Conservation (phyloP, 176 grass and related monocot species). For the sorghum (Sorghum bicolor) region Sorghum_bicolor_NCBIv3 NC_012875.2:55625501-55626000, state of each 20-base stretch:
- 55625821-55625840: background rate
- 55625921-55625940: background rate
- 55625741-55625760: no score
- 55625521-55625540: background rate
- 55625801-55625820: conserved; percentile 13
- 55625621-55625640: background rate
- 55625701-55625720: background rate
- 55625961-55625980: background rate
- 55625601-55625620: background rate
- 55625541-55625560: no score
- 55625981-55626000: background rate
- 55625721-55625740: no score
- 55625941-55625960: background rate
- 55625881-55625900: conserved; percentile 18
- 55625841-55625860: background rate
- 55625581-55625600: background rate
- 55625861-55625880: background rate
- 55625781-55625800: background rate
- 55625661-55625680: background rate
- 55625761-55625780: no score
- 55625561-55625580: no score
- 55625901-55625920: background rate
- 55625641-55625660: background rate
- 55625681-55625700: background rate
- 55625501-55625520: background rate